phyloP scores from a whole-genome alignment of 257 asterid genomes.

The Gentiana macrophylla region DNA sequence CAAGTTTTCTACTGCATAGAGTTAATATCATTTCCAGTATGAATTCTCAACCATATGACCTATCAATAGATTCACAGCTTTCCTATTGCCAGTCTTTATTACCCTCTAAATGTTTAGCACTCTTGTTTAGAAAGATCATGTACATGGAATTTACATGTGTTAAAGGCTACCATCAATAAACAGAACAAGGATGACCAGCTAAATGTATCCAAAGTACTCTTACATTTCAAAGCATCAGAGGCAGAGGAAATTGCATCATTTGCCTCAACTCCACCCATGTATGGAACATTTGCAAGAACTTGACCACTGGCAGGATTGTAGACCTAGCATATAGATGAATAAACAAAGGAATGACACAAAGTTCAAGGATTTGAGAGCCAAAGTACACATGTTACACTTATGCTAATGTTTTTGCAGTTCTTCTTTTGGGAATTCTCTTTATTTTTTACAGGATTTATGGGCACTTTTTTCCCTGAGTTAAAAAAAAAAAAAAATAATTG shows the following conservation, averaged over 20 bases:
- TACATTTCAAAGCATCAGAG: slow-evolving; percentile 64
- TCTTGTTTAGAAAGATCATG: too few relatives aligned
- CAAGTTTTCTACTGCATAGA: too few relatives aligned
- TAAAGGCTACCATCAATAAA: slow-evolving; percentile 2
- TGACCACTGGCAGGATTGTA: slow-evolving; percentile 91
- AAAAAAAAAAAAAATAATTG: too few relatives aligned
- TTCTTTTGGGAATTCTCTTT: not conserved
- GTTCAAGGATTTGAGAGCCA: not conserved
- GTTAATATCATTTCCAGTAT: too few relatives aligned
- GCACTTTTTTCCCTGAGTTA: too few relatives aligned
- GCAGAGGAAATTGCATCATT: slow-evolving; percentile 92
- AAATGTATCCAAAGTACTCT: slow-evolving; percentile 16
- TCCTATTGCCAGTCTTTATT: too few relatives aligned
- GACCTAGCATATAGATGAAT: slow-evolving; percentile 31
- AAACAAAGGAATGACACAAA: not conserved
- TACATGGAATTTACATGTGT: not conserved
- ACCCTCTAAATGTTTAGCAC: too few relatives aligned
- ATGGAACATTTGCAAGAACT: slow-evolving; percentile 64
- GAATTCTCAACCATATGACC: too few relatives aligned
- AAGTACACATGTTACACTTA: not conserved
- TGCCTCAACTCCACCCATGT: slow-evolving; percentile 89
- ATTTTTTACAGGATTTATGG: not conserved
- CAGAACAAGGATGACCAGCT: slow-evolving; percentile 1
- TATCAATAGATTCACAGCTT: too few relatives aligned
- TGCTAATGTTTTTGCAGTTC: not conserved